Evolutionary conservation across 192 early-diverging fungal genomes (phyloP), one percentile per base, ranked within the genome.

Genomic region (Chytriomyces hyalinus): DNA sequence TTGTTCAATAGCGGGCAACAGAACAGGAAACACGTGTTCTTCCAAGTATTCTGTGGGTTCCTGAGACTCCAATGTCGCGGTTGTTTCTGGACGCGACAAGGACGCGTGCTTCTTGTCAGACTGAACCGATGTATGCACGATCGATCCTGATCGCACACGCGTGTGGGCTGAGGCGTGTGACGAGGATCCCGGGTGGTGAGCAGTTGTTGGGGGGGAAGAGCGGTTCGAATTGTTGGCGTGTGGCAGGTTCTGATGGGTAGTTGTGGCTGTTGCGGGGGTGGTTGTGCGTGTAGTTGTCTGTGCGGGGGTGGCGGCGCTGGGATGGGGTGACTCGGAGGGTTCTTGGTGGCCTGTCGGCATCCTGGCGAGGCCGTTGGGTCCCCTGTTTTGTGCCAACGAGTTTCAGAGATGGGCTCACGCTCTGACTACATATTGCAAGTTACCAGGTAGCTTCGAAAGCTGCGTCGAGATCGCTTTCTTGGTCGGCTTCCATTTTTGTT

Each of bases 1-100:
- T 49, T 78, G 78, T 64, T 81, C 80, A 43, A 81, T 81, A 5
- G 70, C 80, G 15, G 69, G 75, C 10, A 81, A 44, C 6, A 81
- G 66, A 6, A 46, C 67, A 4, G 80, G 80, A 59, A 81, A 81
- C 20, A 81, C 70, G 3, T 61, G 59, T 20, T 71, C 62, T 46
- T 81, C 80, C 5, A 81, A 70, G 49, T 81, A 81, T 8, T 53
- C 24, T 26, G 80, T 70, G 4, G 80, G 67, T 11, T 80, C 80
- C 20, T 78, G 67, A 47, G 20, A 43, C 11, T 67, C 66, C 44
- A 22, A 3, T 1, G 53, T 57, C 0, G 53, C 13, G 5, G 20
- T 20, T 57, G 15, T 20, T 57, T 20, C 20, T 13, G 15, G 53
- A 57, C 20, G 53, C 53, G 53, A 20, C 15, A 57, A 57, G 53